phyloP scores from a whole-genome alignment of 768 basidiomycete genomes.

The Psilocybe cubensis region DNA sequence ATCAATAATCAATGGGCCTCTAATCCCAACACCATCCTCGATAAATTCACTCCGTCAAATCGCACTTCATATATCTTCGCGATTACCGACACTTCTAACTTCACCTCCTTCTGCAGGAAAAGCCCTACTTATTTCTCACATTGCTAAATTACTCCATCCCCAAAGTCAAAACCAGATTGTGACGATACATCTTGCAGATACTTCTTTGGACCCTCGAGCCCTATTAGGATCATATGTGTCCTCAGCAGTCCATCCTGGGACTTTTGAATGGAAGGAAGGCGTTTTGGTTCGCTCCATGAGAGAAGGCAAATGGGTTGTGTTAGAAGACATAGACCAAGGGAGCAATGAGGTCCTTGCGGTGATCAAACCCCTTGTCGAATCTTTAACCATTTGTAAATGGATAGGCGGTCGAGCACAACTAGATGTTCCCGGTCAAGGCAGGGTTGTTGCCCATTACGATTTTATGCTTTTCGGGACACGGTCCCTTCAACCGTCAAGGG shows the following conservation, averaged over 20 bases:
- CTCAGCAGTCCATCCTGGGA: constrained; percentile 79
- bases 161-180: constrained; percentile 69
- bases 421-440: constrained; percentile 74
- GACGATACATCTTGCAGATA: constrained; percentile 90
- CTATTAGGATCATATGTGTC: constrained; percentile 93
- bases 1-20: constrained; percentile 31
- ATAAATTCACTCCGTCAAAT: constrained; percentile 61
- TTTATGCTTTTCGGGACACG: constrained; percentile 93
- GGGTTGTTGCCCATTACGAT: constrained; percentile 72
- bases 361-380: constrained; percentile 84
- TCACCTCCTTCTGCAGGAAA: constrained; percentile 92
- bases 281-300: constrained; percentile 88
- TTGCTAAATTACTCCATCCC: constrained; percentile 70
- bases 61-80: constrained; percentile 64
- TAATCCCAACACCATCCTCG: constrained; percentile 70
- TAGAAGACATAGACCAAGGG: constrained; percentile 91
- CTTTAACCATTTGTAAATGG: constrained; percentile 66
- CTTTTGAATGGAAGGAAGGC: constrained; percentile 97
- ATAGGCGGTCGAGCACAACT: constrained; percentile 74
- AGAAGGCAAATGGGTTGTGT: constrained; percentile 90
- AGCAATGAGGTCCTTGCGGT: constrained; percentile 89
- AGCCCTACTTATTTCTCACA: constrained; percentile 74
- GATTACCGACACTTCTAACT: constrained; percentile 80
- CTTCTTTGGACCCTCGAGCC: constrained; percentile 91
- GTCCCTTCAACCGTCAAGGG: constrained; percentile 55